Evolutionary conservation across 805 yeast species (phyloP).

Genomic region (Candida oleophila): DNA sequence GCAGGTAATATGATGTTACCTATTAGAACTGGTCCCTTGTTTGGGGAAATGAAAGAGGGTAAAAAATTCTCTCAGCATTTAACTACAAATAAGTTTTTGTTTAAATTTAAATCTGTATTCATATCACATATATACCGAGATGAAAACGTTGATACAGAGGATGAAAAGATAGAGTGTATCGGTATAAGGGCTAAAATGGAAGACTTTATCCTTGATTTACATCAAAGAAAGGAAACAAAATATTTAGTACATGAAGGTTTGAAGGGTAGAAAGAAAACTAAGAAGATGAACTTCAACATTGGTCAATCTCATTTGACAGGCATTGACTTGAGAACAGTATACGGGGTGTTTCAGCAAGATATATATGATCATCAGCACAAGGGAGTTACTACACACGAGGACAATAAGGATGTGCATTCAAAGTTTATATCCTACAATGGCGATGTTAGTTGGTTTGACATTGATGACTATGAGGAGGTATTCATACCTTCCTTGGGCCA

Average conservation of each 20-base stretch:
- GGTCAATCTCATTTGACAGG: constrained; percentile 60
- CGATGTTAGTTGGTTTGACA: constrained; percentile 62
- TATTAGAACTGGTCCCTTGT: constrained; percentile 69
- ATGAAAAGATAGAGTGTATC: constrained; percentile 51
- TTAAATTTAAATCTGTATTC: constrained; percentile 70
- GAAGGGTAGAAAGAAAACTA: constrained; percentile 44
- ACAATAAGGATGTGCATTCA: constrained; percentile 8
- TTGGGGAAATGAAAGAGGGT: constrained; percentile 52
- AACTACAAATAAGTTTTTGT: constrained; percentile 75
- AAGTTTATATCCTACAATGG: constrained; percentile 46
- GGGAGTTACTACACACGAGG: constrained; percentile 2
- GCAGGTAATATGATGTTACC: constrained; percentile 80
- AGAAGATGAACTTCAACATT: constrained; percentile 59
- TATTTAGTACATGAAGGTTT: constrained; percentile 42
- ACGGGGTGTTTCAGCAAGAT: constrained; percentile 43
- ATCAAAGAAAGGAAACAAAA: constrained; percentile 39
- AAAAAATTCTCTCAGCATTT: constrained; percentile 76
- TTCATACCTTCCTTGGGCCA: constrained; percentile 38
- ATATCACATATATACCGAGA: constrained; percentile 71
- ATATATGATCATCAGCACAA: constrained; percentile 14
- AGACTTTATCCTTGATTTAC: constrained; percentile 38
- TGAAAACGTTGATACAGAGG: constrained; percentile 34
- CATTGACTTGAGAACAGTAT: constrained; percentile 61
- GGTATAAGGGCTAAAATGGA: constrained; percentile 60
- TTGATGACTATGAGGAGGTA: constrained; percentile 60